A percentile compares a stretch with the other conserved stretches of the same genome.
Evolutionary conservation across 2,329 filamentous ascomycete species (phyloP).

Genomic region (Trichoderma breve): DNA sequence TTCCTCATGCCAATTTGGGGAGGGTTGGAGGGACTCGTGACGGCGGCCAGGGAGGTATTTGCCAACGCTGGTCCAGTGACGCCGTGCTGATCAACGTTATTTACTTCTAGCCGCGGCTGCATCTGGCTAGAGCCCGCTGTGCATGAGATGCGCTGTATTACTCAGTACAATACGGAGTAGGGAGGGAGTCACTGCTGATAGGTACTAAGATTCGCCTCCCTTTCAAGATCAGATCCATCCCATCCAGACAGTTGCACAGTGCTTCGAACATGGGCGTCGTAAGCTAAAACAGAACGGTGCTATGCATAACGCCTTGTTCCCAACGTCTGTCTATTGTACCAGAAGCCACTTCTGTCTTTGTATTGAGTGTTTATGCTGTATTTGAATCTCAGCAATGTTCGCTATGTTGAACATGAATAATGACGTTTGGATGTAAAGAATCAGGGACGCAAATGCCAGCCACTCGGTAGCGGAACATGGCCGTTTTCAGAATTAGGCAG

Average conservation of each 20-base stretch:
- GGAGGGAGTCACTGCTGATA: neutral
- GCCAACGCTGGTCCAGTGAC: slow-evolving; percentile 14
- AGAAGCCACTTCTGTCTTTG: neutral
- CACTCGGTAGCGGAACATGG: neutral
- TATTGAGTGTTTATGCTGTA: neutral
- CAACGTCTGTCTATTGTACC: neutral
- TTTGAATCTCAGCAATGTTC: neutral
- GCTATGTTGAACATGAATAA: neutral
- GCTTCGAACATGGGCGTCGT: neutral
- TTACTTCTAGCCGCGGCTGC: slow-evolving; percentile 14
- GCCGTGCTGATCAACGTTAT: slow-evolving; percentile 17
- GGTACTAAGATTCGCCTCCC: neutral
- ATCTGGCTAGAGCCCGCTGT: neutral
- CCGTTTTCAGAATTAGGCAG: neutral
- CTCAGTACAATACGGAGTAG: neutral
- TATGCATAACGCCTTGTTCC: neutral
- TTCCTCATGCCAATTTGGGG: slow-evolving; percentile 8
- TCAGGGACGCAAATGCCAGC: no score
- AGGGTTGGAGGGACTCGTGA: slow-evolving; percentile 12
- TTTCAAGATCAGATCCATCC: neutral
- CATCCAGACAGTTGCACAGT: neutral
- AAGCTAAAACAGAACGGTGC: neutral
- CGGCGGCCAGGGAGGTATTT: slow-evolving; percentile 3
- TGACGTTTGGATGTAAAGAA: neutral
- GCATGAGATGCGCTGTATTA: slow-evolving; percentile 10